These are phyloP conservation scores for Phaseolus lunatus DNA, from an alignment of 306 rosid genomes.

Conservation along the genomic window DNA sequence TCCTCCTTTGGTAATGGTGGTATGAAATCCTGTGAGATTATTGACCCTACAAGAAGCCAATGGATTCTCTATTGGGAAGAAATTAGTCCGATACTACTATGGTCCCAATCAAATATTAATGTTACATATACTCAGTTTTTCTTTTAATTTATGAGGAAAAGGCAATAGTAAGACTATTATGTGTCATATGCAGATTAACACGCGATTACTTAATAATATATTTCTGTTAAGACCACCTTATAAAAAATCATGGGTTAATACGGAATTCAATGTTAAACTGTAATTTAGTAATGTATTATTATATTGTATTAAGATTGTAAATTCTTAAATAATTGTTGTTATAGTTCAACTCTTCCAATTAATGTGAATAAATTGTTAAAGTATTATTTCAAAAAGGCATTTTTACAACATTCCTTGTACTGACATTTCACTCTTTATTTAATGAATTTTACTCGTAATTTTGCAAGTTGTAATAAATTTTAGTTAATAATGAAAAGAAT, in stretches of 20 bases:
- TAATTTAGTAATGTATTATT: neutral
- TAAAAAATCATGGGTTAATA: neutral
- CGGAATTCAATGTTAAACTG: neutral
- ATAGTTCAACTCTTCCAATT: neutral
- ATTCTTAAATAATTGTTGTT: neutral
- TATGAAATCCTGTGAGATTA: constrained; percentile 1
- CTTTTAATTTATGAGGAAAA: too few relatives aligned
- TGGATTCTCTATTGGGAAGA: constrained; percentile 9
- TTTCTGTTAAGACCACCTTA: too few relatives aligned
- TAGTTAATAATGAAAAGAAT: neutral
- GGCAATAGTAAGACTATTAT: too few relatives aligned
- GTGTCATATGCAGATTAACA: too few relatives aligned
- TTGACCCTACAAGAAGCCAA: constrained; percentile 16
- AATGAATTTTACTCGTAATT: neutral
- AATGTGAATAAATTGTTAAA: neutral
- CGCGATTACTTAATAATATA: too few relatives aligned
- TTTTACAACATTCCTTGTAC: neutral
- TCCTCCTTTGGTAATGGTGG: constrained; percentile 23
- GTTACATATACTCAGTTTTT: too few relatives aligned
- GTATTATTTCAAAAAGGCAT: neutral
- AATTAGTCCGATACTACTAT: neutral
- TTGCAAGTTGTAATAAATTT: neutral
- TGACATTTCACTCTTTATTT: neutral
- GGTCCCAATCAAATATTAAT: too few relatives aligned
- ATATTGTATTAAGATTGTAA: neutral